Evolutionary conservation across 495 filamentous ascomycete species (phyloP).

Genomic region (Penicillium soppii): DNA sequence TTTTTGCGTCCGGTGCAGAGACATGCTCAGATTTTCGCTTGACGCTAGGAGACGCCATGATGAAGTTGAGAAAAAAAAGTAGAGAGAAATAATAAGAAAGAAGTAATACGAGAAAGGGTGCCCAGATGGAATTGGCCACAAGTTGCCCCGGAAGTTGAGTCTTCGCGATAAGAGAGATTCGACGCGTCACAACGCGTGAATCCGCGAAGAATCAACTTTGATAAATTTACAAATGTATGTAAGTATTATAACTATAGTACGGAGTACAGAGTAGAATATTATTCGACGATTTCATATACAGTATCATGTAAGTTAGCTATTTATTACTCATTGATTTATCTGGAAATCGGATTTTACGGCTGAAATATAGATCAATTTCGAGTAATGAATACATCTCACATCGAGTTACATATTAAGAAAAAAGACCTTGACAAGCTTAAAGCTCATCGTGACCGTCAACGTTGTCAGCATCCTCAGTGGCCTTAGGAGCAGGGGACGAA

Average conservation of each 20-base stretch:
- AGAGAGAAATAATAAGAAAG: not conserved
- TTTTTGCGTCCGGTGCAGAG: constrained; percentile 43
- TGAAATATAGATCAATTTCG: constrained; percentile 12
- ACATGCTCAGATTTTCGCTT: constrained; percentile 40
- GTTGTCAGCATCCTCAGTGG: constrained; percentile 34
- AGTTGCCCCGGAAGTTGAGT: not conserved
- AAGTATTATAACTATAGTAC: too few species aligned
- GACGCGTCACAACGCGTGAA: constrained; percentile 21
- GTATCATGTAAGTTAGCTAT: too few species aligned
- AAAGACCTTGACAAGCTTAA: constrained; percentile 27
- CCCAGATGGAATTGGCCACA: not conserved
- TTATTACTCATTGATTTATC: too few species aligned
- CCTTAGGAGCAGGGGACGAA: constrained; percentile 16
- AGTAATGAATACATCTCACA: constrained; percentile 19
- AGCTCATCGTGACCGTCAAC: constrained; percentile 45
- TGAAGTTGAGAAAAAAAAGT: not conserved
- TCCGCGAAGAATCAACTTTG: constrained; percentile 4
- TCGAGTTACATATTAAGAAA: constrained; percentile 19
- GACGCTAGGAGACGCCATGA: constrained; percentile 30
- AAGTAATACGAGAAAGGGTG: not conserved
- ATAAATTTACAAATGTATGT: too few species aligned
- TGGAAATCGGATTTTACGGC: not conserved
- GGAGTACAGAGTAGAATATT: too few species aligned
- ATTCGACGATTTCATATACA: too few species aligned
- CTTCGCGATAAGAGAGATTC: constrained; percentile 6